phyloP scores from a whole-genome alignment of 805 yeast species.

The Ogataea henricii region DNA sequence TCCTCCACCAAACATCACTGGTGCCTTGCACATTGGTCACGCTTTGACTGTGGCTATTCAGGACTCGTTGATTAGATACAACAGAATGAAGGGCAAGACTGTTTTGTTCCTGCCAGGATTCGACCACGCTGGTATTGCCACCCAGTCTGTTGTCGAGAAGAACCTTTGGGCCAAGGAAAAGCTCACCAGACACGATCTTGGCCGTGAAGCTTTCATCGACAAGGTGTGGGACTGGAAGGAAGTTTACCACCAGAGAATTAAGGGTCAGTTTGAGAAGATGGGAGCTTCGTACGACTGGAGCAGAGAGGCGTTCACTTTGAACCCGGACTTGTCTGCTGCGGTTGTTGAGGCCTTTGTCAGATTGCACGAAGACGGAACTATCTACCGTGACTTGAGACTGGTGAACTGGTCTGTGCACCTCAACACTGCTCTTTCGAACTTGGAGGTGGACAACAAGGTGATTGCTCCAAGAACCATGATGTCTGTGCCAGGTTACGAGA shows the following conservation, averaged over 20 bases:
- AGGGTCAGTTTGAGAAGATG: slow-evolving; percentile 76
- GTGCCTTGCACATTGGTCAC: slow-evolving; percentile 98
- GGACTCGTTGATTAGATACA: slow-evolving; percentile 87
- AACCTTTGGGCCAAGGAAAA: slow-evolving; percentile 86
- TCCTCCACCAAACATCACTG: slow-evolving; percentile 99
- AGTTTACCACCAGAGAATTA: slow-evolving; percentile 84
- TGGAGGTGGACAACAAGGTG: slow-evolving; percentile 94
- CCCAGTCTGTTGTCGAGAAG: slow-evolving; percentile 97
- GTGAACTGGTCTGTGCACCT: slow-evolving; percentile 96
- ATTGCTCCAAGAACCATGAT: slow-evolving; percentile 78
- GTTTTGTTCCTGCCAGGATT: slow-evolving; percentile 93
- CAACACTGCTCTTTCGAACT: slow-evolving; percentile 92
- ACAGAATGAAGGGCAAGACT: slow-evolving; percentile 97
- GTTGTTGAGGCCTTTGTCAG: slow-evolving; percentile 90
- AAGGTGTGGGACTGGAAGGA: slow-evolving; percentile 99
- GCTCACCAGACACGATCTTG: slow-evolving; percentile 91
- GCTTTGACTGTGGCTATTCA: slow-evolving; percentile 95
- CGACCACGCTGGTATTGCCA: slow-evolving; percentile 99
- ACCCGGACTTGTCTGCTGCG: slow-evolving; percentile 72
- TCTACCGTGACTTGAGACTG: slow-evolving; percentile 89
- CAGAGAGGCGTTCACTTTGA: slow-evolving; percentile 91
- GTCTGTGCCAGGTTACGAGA: slow-evolving; percentile 86
- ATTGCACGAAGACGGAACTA: slow-evolving; percentile 91
- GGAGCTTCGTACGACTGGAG: slow-evolving; percentile 98
- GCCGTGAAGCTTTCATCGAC: slow-evolving; percentile 85